Evolutionary conservation across 164 flowering plant genomes (phyloP).

Genomic region (Cinnamomum micranthum): DNA sequence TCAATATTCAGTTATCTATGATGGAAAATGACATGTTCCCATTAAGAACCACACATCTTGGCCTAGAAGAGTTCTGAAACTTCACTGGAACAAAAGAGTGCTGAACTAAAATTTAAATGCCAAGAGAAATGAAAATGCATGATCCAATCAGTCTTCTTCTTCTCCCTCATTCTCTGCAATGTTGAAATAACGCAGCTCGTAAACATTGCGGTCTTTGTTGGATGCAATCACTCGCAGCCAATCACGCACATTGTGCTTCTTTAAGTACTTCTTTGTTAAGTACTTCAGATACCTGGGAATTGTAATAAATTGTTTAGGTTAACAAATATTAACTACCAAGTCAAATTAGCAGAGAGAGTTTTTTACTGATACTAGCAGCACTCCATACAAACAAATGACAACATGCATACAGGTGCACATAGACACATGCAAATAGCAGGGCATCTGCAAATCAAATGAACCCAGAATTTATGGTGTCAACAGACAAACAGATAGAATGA

Average conservation of each 20-base stretch:
- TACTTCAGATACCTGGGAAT: constrained; percentile 59
- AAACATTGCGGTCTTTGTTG: constrained; percentile 63
- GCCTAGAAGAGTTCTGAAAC: not conserved
- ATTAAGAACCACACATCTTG: no score
- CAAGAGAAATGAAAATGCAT: not conserved
- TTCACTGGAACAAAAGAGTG: not conserved
- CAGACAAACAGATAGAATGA: not conserved
- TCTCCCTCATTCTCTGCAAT: constrained; percentile 77
- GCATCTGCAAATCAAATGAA: constrained; percentile 1
- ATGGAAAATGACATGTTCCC: no score
- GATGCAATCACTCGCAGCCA: constrained; percentile 78
- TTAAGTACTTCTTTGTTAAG: constrained; percentile 68
- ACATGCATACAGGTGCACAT: not conserved
- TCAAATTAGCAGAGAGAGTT: no score
- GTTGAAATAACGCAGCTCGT: constrained; percentile 77
- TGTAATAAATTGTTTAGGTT: not conserved
- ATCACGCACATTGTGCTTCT: constrained; percentile 75
- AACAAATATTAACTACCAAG: not conserved
- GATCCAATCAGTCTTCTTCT: constrained; percentile 33
- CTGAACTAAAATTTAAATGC: not conserved
- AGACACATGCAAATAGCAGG: not conserved
- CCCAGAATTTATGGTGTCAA: not conserved
- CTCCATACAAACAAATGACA: not conserved
- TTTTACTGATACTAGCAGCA: not conserved
- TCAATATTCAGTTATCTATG: no score